phyloP scores from a whole-genome alignment of 2,329 filamentous ascomycete genomes.

The Fusarium nygamai region DNA sequence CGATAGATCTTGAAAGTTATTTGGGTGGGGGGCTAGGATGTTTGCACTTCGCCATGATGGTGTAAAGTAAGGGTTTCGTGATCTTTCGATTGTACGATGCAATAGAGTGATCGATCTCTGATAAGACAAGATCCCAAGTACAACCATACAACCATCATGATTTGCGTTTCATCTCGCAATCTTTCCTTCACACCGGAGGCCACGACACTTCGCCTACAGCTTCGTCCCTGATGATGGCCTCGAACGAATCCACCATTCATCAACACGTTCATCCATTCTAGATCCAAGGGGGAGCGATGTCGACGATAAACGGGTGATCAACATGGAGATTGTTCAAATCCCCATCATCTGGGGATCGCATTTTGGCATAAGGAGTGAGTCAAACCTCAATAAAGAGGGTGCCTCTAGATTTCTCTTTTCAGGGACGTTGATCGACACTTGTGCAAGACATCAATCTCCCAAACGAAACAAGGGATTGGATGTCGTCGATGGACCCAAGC shows the following conservation, averaged over 20 bases:
- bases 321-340: constrained; percentile 16
- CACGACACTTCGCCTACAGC: background rate
- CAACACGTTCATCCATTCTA: background rate
- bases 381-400: background rate
- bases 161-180: background rate
- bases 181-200: background rate
- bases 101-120: background rate
- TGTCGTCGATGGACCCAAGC: constrained; percentile 3
- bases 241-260: background rate
- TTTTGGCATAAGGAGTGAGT: background rate
- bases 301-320: constrained; percentile 14
- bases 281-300: background rate
- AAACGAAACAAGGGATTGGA: background rate
- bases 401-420: background rate
- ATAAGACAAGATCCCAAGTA: constrained; percentile 2
- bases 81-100: background rate
- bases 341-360: background rate
- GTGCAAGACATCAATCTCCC: background rate
- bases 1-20: background rate
- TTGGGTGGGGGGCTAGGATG: background rate
- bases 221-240: background rate
- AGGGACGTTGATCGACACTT: constrained; percentile 23
- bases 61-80: background rate
- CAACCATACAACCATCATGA: constrained; percentile 1
- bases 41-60: background rate